Evolutionary conservation across 2,329 filamentous ascomycete genomes (phyloP).

Genomic region (Ophiocordyceps australis): DNA sequence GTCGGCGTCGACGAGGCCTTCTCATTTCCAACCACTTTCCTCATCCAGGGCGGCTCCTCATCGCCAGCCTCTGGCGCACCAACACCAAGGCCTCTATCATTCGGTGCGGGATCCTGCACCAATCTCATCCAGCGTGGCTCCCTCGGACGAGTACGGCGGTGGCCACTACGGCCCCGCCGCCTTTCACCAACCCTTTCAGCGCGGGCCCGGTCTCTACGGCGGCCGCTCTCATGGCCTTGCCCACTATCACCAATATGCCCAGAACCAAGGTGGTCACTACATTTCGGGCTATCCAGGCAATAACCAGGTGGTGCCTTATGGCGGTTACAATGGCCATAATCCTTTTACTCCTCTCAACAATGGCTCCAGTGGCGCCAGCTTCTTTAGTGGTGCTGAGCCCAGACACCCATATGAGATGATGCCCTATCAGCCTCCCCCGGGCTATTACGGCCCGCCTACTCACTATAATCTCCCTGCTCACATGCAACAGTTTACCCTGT

Average conservation of each 20-base stretch:
- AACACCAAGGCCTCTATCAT: slow-evolving; percentile 18
- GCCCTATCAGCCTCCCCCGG: slow-evolving; percentile 26
- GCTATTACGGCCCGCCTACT: slow-evolving; percentile 4
- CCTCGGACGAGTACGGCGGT: slow-evolving; percentile 43
- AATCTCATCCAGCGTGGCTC: slow-evolving; percentile 43
- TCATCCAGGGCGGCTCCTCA: slow-evolving; percentile 8
- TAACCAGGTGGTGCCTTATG: slow-evolving; percentile 29
- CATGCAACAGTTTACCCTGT: slow-evolving; percentile 20
- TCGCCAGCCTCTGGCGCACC: slow-evolving; percentile 14
- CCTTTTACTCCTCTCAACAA: slow-evolving; percentile 25
- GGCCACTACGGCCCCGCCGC: slow-evolving; percentile 13
- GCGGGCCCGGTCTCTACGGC: slow-evolving; percentile 7
- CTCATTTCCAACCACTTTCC: slow-evolving; percentile 15
- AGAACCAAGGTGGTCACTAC: slow-evolving; percentile 27
- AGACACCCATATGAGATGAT: slow-evolving; percentile 29
- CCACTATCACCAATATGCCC: slow-evolving; percentile 21
- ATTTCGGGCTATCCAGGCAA: slow-evolving; percentile 17
- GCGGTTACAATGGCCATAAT: slow-evolving; percentile 13
- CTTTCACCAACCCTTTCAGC: slow-evolving; percentile 6
- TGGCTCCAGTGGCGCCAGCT: slow-evolving; percentile 17
- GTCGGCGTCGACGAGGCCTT: slow-evolving; percentile 35
- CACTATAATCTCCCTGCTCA: slow-evolving; percentile 5
- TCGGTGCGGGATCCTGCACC: slow-evolving; percentile 17
- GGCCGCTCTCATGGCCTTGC: too few species aligned
- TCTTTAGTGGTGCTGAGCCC: slow-evolving; percentile 20